A percentile compares a stretch with the other conserved stretches of the same genome.
Evolutionary conservation across 768 basidiomycete genomes (phyloP).

Genomic region (Pulveroboletus ravenelii): DNA sequence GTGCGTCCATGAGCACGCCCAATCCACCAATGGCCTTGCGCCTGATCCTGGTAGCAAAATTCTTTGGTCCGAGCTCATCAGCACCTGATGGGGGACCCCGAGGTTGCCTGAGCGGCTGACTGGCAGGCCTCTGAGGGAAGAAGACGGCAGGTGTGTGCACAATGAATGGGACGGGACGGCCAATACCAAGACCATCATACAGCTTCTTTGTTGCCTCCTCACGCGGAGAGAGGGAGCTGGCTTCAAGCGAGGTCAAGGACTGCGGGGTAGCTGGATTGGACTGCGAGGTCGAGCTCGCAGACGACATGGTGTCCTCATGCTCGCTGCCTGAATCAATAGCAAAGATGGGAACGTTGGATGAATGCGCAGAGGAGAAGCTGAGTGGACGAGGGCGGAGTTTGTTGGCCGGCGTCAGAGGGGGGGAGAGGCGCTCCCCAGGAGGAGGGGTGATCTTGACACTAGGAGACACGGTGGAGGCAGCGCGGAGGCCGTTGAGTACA

Average conservation of each 20-base stretch:
- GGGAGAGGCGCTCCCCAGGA: slow-evolving; percentile 53
- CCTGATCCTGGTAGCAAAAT: slow-evolving; percentile 83
- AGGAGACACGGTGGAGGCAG: slow-evolving; percentile 50
- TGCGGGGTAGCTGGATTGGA: slow-evolving; percentile 78
- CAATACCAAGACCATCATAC: slow-evolving; percentile 85
- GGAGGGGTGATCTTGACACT: slow-evolving; percentile 72
- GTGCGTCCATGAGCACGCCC: slow-evolving; percentile 73
- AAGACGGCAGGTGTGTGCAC: slow-evolving; percentile 17
- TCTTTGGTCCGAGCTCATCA: slow-evolving; percentile 83
- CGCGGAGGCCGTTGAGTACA: slow-evolving; percentile 60
- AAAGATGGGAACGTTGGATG: slow-evolving; percentile 44
- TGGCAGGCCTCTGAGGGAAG: slow-evolving; percentile 51
- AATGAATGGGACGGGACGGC: slow-evolving; percentile 50
- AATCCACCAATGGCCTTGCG: slow-evolving; percentile 81
- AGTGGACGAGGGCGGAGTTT: slow-evolving; percentile 63
- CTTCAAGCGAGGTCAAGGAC: slow-evolving; percentile 54
- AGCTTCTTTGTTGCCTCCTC: slow-evolving; percentile 84
- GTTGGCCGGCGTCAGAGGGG: slow-evolving; percentile 33
- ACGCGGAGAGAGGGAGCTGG: slow-evolving; percentile 68
- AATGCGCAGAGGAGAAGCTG: slow-evolving; percentile 51
- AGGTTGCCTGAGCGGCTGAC: slow-evolving; percentile 79
- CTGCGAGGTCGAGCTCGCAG: slow-evolving; percentile 53
- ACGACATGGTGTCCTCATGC: slow-evolving; percentile 52
- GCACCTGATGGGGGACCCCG: slow-evolving; percentile 82
- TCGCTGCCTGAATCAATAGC: slow-evolving; percentile 54